Evolutionary conservation across 106 monocot species (phyloP).

Genomic region (Dendrobium nobile): DNA sequence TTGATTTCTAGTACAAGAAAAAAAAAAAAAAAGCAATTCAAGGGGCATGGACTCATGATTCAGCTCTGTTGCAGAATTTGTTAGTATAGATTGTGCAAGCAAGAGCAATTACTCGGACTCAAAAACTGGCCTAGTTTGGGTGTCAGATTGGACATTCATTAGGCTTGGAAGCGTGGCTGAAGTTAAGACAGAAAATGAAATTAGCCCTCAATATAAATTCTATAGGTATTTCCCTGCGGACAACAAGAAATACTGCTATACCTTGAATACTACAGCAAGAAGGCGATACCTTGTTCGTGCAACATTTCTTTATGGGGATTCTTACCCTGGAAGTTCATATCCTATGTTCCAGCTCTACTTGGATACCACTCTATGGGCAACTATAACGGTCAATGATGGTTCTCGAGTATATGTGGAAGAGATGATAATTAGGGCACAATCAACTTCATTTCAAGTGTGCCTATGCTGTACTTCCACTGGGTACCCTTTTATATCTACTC

Average conservation of each 20-base stretch:
- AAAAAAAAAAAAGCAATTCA: neutral
- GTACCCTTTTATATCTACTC: constrained; percentile 37
- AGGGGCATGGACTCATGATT: neutral
- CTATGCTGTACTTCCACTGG: constrained; percentile 35
- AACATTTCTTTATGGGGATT: constrained; percentile 42
- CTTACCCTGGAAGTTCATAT: constrained; percentile 23
- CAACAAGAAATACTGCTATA: constrained; percentile 39
- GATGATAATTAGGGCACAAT: constrained; percentile 31
- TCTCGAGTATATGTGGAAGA: constrained; percentile 20
- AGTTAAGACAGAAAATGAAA: constrained; percentile 9
- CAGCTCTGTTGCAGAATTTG: constrained; percentile 28
- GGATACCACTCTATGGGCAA: constrained; percentile 31
- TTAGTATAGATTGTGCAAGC: constrained; percentile 44
- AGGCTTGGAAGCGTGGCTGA: constrained; percentile 19
- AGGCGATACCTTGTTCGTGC: constrained; percentile 35
- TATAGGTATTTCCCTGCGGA: constrained; percentile 34
- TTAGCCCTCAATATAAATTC: constrained; percentile 17
- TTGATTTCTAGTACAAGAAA: neutral
- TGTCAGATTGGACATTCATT: constrained; percentile 24
- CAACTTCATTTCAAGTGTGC: constrained; percentile 28
- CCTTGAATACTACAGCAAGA: constrained; percentile 19
- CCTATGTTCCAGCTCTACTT: constrained; percentile 34
- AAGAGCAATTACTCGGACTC: constrained; percentile 29
- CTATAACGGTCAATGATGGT: constrained; percentile 30
- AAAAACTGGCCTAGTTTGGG: constrained; percentile 30